Evolutionary conservation across 176 grass and related monocot species (phyloP).

Genomic region (Carex parvula): DNA sequence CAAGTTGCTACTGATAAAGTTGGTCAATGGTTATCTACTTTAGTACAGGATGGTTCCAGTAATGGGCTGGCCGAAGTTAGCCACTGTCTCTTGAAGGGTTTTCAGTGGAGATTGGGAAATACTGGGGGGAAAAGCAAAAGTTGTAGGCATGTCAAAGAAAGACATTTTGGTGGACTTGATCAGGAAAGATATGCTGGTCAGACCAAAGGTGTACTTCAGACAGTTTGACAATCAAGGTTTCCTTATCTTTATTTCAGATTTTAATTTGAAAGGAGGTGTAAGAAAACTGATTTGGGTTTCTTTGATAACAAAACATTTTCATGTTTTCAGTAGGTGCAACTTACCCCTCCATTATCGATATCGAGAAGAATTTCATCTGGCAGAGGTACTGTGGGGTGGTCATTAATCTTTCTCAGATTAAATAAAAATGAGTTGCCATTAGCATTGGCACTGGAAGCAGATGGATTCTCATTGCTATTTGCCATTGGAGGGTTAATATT

Average conservation of each 20-base stretch:
- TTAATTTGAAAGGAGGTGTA: background rate
- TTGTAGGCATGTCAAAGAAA: background rate
- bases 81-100: background rate
- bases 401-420: conserved; percentile 92
- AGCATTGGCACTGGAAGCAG: too few relatives aligned
- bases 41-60: background rate
- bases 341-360: conserved; percentile 94
- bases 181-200: background rate
- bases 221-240: background rate
- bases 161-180: background rate
- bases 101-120: background rate
- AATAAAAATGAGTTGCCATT: conserved; percentile 97
- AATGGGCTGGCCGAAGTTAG: background rate
- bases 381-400: conserved; percentile 75
- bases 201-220: background rate
- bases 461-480: too few relatives aligned
- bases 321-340: conserved; percentile 20
- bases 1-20: background rate
- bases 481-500: too few relatives aligned
- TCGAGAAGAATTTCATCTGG: conserved; percentile 91
- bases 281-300: background rate
- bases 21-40: background rate
- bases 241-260: background rate
- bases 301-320: conserved; percentile 15
- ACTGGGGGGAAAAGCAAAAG: background rate